Conservation (phyloP, 1,284 basidiomycete genomes). For the Ganoderma lucidum region DNA sequence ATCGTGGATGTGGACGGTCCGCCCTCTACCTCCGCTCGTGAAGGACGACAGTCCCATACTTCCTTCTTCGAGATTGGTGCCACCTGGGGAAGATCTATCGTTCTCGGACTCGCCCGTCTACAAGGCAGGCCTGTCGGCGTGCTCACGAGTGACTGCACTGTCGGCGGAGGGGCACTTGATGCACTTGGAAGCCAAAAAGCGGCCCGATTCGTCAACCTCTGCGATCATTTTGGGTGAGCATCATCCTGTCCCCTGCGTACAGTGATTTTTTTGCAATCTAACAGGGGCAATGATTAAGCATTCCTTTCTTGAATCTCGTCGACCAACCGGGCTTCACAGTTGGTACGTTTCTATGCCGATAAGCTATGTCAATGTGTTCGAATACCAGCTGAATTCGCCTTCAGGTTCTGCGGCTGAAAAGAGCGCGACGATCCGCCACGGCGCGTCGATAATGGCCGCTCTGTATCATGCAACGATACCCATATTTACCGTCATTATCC, state of each 20-base stretch:
- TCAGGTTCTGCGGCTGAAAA: constrained; percentile 49
- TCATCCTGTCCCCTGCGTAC: neutral
- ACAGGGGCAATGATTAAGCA: constrained; percentile 27
- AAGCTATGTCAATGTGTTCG: neutral
- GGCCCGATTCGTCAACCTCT: constrained; percentile 48
- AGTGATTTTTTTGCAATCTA: neutral
- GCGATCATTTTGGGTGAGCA: constrained; percentile 47
- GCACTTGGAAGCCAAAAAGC: constrained; percentile 51
- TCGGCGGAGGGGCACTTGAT: constrained; percentile 52
- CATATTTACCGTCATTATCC: constrained; percentile 50
- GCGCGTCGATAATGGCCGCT: constrained; percentile 49
- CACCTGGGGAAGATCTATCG: constrained; percentile 48
- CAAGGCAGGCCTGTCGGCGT: constrained; percentile 48
- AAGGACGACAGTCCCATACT: constrained; percentile 33
- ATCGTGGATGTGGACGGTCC: constrained; percentile 42
- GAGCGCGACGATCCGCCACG: constrained; percentile 51
- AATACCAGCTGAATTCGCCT: neutral
- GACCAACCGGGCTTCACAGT: constrained; percentile 51
- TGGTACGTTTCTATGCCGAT: constrained; percentile 10
- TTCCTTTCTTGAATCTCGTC: constrained; percentile 49
- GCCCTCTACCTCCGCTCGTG: neutral
- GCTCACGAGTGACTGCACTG: constrained; percentile 49
- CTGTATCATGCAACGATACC: constrained; percentile 50
- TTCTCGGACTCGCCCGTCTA: constrained; percentile 50
- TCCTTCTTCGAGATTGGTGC: constrained; percentile 52